These are phyloP conservation scores for Eimeria praecox DNA, from an alignment of 169 alveolate genomes.

Conservation along the genomic window DNA sequence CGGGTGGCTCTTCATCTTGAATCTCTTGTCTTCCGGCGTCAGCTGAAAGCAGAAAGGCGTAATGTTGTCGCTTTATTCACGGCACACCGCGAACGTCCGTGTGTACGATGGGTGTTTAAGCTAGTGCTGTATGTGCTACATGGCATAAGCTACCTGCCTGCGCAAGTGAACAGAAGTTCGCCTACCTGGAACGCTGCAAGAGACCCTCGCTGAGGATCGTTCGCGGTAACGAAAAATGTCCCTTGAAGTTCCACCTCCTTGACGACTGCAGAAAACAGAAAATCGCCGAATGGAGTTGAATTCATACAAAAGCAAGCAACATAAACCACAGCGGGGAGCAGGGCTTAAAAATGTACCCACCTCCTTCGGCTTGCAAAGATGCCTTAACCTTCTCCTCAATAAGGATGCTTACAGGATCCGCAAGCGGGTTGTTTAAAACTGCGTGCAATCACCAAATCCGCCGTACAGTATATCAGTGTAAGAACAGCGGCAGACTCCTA, in stretches of 20 bases:
- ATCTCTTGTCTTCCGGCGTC: conserved; percentile 83
- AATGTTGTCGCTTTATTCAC: neutral
- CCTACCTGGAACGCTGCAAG: conserved; percentile 84
- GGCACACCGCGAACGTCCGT: neutral
- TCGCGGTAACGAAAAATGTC: conserved; percentile 81
- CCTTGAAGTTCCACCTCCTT: conserved; percentile 80
- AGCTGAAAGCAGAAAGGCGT: conserved; percentile 25
- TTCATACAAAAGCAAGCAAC: neutral
- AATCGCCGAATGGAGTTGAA: neutral
- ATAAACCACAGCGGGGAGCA: neutral
- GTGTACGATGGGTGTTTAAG: neutral
- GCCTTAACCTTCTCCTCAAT: conserved; percentile 80
- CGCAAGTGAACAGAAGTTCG: neutral
- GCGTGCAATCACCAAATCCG: neutral
- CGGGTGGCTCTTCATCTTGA: conserved; percentile 84
- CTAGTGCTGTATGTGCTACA: neutral
- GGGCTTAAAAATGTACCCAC: conserved; percentile 18
- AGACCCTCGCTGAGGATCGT: conserved; percentile 83
- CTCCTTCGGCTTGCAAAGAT: conserved; percentile 80
- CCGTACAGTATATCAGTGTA: neutral
- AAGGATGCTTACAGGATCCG: conserved; percentile 74
- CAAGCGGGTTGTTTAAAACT: conserved; percentile 65
- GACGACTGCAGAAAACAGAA: conserved; percentile 17
- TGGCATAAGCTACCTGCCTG: neutral
- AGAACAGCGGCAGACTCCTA: neutral